Conservation (phyloP, 176 grass and related monocot genomes). For the Paspalum vaginatum region DNA sequence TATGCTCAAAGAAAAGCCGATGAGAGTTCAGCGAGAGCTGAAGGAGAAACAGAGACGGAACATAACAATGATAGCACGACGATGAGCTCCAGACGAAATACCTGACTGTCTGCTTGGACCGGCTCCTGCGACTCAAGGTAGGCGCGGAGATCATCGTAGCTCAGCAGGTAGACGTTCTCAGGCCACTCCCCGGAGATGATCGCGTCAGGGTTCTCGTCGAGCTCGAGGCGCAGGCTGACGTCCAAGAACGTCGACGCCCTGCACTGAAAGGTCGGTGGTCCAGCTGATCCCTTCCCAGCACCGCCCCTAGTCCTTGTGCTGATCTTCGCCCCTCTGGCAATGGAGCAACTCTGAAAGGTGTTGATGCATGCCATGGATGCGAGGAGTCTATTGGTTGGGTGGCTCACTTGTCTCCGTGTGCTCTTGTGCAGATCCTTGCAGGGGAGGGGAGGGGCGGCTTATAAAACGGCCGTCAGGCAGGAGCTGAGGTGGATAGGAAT, state of each 20-base stretch:
- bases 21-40: slow-evolving; percentile 16
- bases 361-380: slow-evolving; percentile 68
- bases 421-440: slow-evolving; percentile 34
- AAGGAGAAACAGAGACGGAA: background rate
- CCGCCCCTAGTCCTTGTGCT: background rate
- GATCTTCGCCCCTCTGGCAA: slow-evolving; percentile 35
- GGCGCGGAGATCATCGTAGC: slow-evolving; percentile 67
- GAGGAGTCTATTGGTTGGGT: background rate
- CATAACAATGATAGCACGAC: background rate
- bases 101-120: slow-evolving; percentile 40
- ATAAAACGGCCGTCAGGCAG: slow-evolving; percentile 34
- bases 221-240: slow-evolving; percentile 52
- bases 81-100: background rate
- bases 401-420: slow-evolving; percentile 8
- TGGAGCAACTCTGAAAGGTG: slow-evolving; percentile 43
- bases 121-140: slow-evolving; percentile 66
- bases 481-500: slow-evolving; percentile 41
- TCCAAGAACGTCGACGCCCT: slow-evolving; percentile 55
- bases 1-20: background rate
- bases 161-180: slow-evolving; percentile 77
- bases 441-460: background rate
- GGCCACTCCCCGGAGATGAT: slow-evolving; percentile 92
- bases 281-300: slow-evolving; percentile 22
- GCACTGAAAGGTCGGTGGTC: slow-evolving; percentile 37
- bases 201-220: slow-evolving; percentile 85